phyloP scores from a whole-genome alignment of 202 grass and related monocot species.

The Cymbopogon flexuosus region DNA sequence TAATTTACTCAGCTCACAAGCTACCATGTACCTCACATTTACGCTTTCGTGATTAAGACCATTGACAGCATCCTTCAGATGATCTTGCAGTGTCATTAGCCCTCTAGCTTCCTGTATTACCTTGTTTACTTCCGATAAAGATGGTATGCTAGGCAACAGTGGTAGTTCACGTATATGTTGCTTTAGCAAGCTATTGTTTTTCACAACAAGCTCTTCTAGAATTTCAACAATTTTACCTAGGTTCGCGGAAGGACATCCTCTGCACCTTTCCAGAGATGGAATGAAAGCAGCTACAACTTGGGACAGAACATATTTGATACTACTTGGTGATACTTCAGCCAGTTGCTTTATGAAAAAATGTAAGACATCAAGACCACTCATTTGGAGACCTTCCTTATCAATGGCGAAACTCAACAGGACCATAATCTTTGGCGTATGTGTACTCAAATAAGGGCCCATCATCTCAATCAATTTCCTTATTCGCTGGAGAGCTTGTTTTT shows the following conservation, averaged over 20 bases:
- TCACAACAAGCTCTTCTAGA: constrained; percentile 81
- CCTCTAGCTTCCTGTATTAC: constrained; percentile 91
- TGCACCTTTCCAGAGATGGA: constrained; percentile 67
- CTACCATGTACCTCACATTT: constrained; percentile 98
- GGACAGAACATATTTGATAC: constrained; percentile 91
- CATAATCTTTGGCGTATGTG: constrained; percentile 97
- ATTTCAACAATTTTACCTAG: constrained; percentile 78
- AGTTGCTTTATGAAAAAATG: constrained; percentile 89
- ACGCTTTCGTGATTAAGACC: constrained; percentile 96
- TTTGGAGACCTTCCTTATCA: constrained; percentile 88
- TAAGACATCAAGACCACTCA: constrained; percentile 62
- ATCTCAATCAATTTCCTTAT: constrained; percentile 89
- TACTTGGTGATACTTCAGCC: constrained; percentile 67
- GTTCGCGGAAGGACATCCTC: constrained; percentile 58
- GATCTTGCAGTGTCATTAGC: constrained; percentile 70
- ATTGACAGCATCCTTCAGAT: constrained; percentile 78
- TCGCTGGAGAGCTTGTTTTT: constrained; percentile 73
- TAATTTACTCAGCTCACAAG: constrained; percentile 81
- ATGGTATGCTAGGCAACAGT: constrained; percentile 77
- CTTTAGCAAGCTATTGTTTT: constrained; percentile 59
- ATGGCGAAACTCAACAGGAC: constrained; percentile 83
- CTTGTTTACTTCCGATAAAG: constrained; percentile 82
- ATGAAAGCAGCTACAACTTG: constrained; percentile 92
- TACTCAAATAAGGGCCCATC: constrained; percentile 92
- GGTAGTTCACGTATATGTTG: constrained; percentile 87